Evolutionary conservation across 1,139 yeast genomes (phyloP), one percentile per base, ranked within the genome.

Genomic region (Suhomyces anneliseae): DNA sequence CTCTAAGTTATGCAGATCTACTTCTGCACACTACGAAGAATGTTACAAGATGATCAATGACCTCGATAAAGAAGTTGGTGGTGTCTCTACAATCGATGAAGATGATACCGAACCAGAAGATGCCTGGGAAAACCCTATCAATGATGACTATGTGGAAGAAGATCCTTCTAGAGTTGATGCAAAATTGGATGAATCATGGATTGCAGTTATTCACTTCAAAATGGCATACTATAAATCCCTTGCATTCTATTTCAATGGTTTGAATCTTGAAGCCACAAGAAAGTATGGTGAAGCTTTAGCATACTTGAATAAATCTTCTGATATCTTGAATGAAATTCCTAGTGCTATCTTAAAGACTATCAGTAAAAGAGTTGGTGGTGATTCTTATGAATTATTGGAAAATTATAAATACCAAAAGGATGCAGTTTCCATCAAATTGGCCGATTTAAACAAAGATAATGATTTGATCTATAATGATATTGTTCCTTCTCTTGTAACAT

Each of bases 391-490:
- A 40, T 54, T 74, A 35, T 61, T 74, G 46, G 80, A 76, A 47
- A 69, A 71, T 45, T 67, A 66, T 54, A 76, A 77, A 50, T 71
- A 66, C 47, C 81, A 76, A 47, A 65, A 68, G 40, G 81, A 76
- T 51, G 69, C 78, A 0, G 65, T 78, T 44, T 65, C 66, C 27
- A 72, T 74, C 37, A 79, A 79, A 42, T 60, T 82, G 39, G 63
- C 64, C 4, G 75, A 77, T 8, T 62, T 87, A 52, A 82, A 77
- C 34, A 89, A 87, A 57, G 98, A 93, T 60, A 93, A 93, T 60
- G 97, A 93, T 61, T 85, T 83, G 59, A 89, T 93, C 39, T 93
- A 88, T 59, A 96, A 93, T 63, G 92, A 86, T 27, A 62, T 76
- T 2, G 72, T 92, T 11, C 96, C 96, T 0, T 75, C 81, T 12